Percentiles rank a stretch among this genome's conserved stretches.
Conservation (phyloP, 148 eudicot genomes). For the Spergularia bocconei region DNA sequence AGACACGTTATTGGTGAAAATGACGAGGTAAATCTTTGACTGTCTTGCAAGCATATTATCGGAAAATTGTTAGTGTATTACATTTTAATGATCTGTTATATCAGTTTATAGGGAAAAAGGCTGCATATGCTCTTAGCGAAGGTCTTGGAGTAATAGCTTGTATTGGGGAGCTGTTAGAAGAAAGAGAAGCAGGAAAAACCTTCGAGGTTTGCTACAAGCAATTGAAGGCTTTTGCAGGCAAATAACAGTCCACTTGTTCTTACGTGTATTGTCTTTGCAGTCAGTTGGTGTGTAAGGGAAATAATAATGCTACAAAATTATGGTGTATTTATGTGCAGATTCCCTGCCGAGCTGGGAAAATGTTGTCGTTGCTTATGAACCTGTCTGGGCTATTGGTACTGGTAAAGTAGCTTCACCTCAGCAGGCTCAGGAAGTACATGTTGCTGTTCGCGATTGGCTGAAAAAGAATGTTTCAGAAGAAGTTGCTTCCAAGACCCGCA, state of each 20-base stretch:
- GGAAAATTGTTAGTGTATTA: not conserved
- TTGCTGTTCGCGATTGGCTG: conserved; percentile 94
- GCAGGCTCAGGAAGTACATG: conserved; percentile 97
- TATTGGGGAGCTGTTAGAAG: conserved; percentile 81
- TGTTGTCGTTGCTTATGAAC: conserved; percentile 92
- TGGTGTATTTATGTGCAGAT: conserved; percentile 47
- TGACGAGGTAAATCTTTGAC: conserved; percentile 49
- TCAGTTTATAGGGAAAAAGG: conserved; percentile 97
- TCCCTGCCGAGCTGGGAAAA: conserved; percentile 89
- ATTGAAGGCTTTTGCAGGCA: conserved; percentile 89
- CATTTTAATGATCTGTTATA: conserved; percentile 25
- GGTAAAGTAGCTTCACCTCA: conserved; percentile 94
- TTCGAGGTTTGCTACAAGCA: conserved; percentile 82
- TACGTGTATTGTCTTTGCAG: not conserved
- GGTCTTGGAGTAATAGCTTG: conserved; percentile 90
- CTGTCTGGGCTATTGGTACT: conserved; percentile 99
- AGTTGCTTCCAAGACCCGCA: conserved; percentile 93
- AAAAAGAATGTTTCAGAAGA: conserved; percentile 89
- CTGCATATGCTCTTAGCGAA: conserved; percentile 83
- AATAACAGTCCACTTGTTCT: conserved; percentile 16
- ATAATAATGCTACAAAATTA: not conserved
- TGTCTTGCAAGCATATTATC: not conserved
- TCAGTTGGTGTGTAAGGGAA: not conserved
- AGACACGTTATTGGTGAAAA: conserved; percentile 85
- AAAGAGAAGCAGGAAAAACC: conserved; percentile 92